Conservation (phyloP, 2,329 filamentous ascomycete species). For the Phoma herbarum region DNA sequence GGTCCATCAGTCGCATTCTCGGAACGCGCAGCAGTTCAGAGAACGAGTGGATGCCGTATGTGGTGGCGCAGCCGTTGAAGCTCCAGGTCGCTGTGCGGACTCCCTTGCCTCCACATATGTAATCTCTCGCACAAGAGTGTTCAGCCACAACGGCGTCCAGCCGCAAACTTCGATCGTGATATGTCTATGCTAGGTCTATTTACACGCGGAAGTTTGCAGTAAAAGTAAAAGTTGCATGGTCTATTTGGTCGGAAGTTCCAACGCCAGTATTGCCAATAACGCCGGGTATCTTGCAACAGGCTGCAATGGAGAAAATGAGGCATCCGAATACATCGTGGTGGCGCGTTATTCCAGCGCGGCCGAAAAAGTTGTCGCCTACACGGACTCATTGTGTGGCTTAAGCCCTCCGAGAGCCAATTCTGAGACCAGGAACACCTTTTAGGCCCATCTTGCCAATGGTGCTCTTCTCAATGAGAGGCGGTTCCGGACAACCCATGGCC, state of each 20-base stretch:
- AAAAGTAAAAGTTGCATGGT: neutral
- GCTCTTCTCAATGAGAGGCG: slow-evolving; percentile 57
- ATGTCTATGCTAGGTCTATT: slow-evolving; percentile 14
- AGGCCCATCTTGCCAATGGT: slow-evolving; percentile 59
- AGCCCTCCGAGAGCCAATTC: slow-evolving; percentile 38
- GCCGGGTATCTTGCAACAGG: slow-evolving; percentile 23
- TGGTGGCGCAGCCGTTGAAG: slow-evolving; percentile 8
- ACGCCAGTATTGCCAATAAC: slow-evolving; percentile 11
- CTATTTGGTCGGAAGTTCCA: slow-evolving; percentile 5
- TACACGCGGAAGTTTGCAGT: neutral
- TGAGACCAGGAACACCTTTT: slow-evolving; percentile 56
- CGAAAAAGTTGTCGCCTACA: slow-evolving; percentile 9
- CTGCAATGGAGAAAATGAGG: slow-evolving; percentile 12
- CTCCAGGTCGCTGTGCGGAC: neutral
- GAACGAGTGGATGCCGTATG: neutral
- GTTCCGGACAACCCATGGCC: slow-evolving; percentile 57
- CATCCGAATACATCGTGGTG: neutral
- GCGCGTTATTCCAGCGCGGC: slow-evolving; percentile 5
- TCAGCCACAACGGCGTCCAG: slow-evolving; percentile 7
- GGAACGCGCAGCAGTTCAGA: neutral
- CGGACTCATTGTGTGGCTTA: slow-evolving; percentile 15
- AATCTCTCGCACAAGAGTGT: neutral
- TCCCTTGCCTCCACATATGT: slow-evolving; percentile 15
- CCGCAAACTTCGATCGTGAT: neutral
- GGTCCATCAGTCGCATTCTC: too few species aligned